Evolutionary conservation across 176 grass and related monocot genomes (phyloP), one percentile per base, ranked within the genome.

Genomic region (Musa acuminata): DNA sequence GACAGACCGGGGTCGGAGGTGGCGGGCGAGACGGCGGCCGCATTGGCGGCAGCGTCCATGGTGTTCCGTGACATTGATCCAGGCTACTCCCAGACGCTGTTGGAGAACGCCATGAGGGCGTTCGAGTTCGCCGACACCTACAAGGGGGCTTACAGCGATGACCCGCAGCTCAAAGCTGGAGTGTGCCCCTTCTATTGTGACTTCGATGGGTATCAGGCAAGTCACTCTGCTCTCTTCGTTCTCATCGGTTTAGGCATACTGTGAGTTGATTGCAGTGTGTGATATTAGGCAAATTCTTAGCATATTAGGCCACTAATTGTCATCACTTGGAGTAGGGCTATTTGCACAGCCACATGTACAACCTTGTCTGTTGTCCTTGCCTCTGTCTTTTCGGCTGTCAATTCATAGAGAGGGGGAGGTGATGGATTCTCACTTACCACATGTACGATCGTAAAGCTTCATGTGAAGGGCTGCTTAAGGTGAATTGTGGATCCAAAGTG

Each of bases 131-230:
- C 93, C 0, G 89, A 96, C 87, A 82, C 66, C 27, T 85, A 92
- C 82, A 90, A 82, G 73, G 93, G 93, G 25, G 89, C 93, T 0
- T 96, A 92, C 75, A 96, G 93, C 71, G 93, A 96, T 50, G 90
- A 96, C 63, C 82, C 85, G 0, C 81, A 72, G 29, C 85, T 96
- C 77, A 86, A 78, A 67, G 85, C 83, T 8, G 85, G 83, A 11
- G 93, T 89, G 11, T 96, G 93, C 77, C 93, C 93, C 3, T 96
- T 90, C 83, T 96, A 96, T 74, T 96, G 93, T 64, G 90, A 96
- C 77, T 96, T 92, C 83, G 75, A 92, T 73, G 93, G 93, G 0
- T 96, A 92, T 62, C 93, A 96, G 85, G 93, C 87, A 86, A 85
- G 86, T 25, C 71, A 23, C 4, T 48, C 43, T n/a, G 14, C 14